A percentile compares a stretch with the other conserved stretches of the same genome.
Conservation (phyloP, 192 early-diverging fungal genomes). For the Dispira simplex region DNA sequence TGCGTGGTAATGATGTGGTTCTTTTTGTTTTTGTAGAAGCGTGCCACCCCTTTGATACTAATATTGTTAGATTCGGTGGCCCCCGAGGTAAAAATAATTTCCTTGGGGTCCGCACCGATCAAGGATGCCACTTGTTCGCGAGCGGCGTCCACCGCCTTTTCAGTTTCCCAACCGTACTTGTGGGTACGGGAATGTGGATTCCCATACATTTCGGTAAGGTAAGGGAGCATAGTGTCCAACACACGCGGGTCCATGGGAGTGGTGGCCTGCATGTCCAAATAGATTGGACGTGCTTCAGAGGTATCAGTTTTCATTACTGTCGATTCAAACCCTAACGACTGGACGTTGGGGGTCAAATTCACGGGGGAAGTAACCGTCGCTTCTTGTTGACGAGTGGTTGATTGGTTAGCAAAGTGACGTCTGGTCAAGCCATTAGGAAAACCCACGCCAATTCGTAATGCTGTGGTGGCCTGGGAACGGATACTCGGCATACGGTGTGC, state of each 20-base stretch:
- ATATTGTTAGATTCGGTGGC: constrained; percentile 96
- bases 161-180: constrained; percentile 93
- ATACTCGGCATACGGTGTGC: too few relatives aligned
- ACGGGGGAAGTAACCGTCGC: too few relatives aligned
- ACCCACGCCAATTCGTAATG: too few relatives aligned
- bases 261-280: constrained; percentile 91
- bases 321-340: too few relatives aligned
- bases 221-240: constrained; percentile 87
- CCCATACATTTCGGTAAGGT: constrained; percentile 78
- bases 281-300: constrained; percentile 49
- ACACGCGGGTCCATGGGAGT: constrained; percentile 87
- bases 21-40: constrained; percentile 88
- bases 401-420: too few relatives aligned
- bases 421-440: too few relatives aligned
- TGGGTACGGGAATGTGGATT: constrained; percentile 97
- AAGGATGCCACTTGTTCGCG: constrained; percentile 74
- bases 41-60: constrained; percentile 84
- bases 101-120: constrained; percentile 89
- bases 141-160: constrained; percentile 74
- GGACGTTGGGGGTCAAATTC: too few relatives aligned
- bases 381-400: too few relatives aligned
- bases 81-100: constrained; percentile 91
- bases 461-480: too few relatives aligned
- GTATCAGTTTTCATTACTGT: too few relatives aligned
- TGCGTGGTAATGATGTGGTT: constrained; percentile 94